Percentiles rank a stretch among this genome's conserved stretches.
phyloP scores from a whole-genome alignment of 208 protist genomes.

The Trypanosoma platydactyli region DNA sequence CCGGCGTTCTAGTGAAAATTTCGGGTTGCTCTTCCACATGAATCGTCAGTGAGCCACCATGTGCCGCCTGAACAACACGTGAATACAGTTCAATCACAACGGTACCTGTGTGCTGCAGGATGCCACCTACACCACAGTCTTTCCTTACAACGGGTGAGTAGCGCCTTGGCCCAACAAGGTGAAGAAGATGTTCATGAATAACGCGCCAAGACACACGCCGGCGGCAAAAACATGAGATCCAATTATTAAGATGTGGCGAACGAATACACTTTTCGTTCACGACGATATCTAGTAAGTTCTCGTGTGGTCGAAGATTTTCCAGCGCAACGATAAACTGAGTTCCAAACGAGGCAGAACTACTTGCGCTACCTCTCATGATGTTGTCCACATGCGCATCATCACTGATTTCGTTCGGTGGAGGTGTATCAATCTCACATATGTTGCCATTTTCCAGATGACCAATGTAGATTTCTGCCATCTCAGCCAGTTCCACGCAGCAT shows the following conservation, averaged over 20 bases:
- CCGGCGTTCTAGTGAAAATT: slow-evolving; percentile 35
- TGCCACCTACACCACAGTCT: slow-evolving; percentile 37
- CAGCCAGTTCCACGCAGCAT: slow-evolving; percentile 48
- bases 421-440: slow-evolving; percentile 8
- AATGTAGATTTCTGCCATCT: slow-evolving; percentile 38
- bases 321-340: slow-evolving; percentile 36
- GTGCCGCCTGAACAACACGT: slow-evolving; percentile 30
- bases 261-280: slow-evolving; percentile 79
- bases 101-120: slow-evolving; percentile 54
- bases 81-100: slow-evolving; percentile 69
- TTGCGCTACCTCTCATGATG: slow-evolving; percentile 6
- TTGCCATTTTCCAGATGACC: slow-evolving; percentile 23
- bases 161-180: slow-evolving; percentile 42
- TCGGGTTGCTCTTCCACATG: slow-evolving; percentile 58
- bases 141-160: slow-evolving; percentile 46
- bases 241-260: slow-evolving; percentile 63
- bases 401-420: slow-evolving; percentile 18
- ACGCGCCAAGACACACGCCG: slow-evolving; percentile 82
- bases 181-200: slow-evolving; percentile 82
- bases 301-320: slow-evolving; percentile 60
- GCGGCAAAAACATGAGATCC: slow-evolving; percentile 79
- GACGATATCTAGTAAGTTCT: slow-evolving; percentile 74
- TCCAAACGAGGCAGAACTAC: background rate
- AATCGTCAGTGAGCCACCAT: slow-evolving; percentile 42
- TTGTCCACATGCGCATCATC: slow-evolving; percentile 22